Percentiles rank a stretch among this genome's conserved stretches.
phyloP scores from a whole-genome alignment of 306 rosid genomes.

The Castanea mollissima region DNA sequence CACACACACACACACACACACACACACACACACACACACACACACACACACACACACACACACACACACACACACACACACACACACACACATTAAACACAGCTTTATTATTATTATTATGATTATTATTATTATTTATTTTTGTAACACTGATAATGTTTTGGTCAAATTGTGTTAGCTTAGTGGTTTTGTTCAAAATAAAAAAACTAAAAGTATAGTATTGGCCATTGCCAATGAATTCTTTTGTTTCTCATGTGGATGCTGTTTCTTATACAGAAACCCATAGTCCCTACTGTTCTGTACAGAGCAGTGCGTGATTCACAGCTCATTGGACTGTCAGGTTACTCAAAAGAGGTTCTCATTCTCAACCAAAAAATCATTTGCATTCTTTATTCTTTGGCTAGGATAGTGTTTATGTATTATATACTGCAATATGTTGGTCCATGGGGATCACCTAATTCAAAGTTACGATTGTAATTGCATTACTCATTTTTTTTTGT shows the following conservation, averaged over 20 bases:
- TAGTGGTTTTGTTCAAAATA: constrained; percentile 15
- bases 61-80: too few relatives aligned
- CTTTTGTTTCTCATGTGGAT: constrained; percentile 14
- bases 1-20: too few relatives aligned
- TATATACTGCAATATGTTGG: constrained; percentile 4
- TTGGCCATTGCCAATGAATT: constrained; percentile 15
- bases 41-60: too few relatives aligned
- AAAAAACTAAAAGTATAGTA: not conserved
- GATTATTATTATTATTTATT: too few relatives aligned
- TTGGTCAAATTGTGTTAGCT: constrained; percentile 1
- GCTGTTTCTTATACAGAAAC: constrained; percentile 63
- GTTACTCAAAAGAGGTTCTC: constrained; percentile 89
- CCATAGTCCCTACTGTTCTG: constrained; percentile 69
- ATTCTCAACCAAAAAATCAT: constrained; percentile 18
- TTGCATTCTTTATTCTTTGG: not conserved
- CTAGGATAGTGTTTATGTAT: not conserved
- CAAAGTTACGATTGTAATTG: not conserved
- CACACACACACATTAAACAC: not conserved
- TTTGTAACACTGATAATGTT: not conserved
- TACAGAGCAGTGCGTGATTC: constrained; percentile 85
- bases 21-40: not conserved
- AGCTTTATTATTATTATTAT: too few relatives aligned
- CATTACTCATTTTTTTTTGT: constrained; percentile 1
- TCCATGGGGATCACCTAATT: not conserved
- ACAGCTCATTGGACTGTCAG: constrained; percentile 90